These are phyloP conservation scores for Globisporangium nodosum DNA, from an alignment of 352 stramenopile species.

Conservation along the genomic window DNA sequence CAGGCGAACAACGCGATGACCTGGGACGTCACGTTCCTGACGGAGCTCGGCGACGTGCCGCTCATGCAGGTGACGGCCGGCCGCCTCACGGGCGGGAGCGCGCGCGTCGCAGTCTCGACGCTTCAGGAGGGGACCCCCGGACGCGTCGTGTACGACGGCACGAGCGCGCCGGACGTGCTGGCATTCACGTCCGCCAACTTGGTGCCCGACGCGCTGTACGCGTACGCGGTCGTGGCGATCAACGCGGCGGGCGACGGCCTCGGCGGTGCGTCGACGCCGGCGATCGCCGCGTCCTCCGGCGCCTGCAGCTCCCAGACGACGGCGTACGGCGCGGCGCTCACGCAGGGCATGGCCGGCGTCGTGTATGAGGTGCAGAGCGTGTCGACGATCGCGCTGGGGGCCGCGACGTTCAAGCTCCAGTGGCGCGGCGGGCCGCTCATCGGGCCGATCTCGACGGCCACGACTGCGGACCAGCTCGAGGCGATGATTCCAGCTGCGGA, in stretches of 20 bases:
- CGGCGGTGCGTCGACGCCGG: conserved; percentile 76
- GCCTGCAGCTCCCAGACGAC: conserved; percentile 83
- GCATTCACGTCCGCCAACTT: conserved; percentile 77
- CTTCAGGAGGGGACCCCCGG: conserved; percentile 86
- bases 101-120: conserved; percentile 68
- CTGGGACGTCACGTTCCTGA: conserved; percentile 92
- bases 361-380: conserved; percentile 96
- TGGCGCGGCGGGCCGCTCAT: conserved; percentile 32
- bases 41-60: conserved; percentile 91
- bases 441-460: conserved; percentile 34
- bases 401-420: conserved; percentile 45
- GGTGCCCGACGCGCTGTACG: conserved; percentile 88
- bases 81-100: conserved; percentile 66
- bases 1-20: conserved; percentile 56
- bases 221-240: conserved; percentile 90
- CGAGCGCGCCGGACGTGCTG: conserved; percentile 69
- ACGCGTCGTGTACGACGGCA: conserved; percentile 89
- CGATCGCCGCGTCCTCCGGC: conserved; percentile 90
- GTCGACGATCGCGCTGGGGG: conserved; percentile 28
- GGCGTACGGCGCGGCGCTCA: conserved; percentile 83
- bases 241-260: conserved; percentile 90
- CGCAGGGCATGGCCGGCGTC: conserved; percentile 89
- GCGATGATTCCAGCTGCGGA: conserved; percentile 27
- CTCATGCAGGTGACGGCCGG: conserved; percentile 88
- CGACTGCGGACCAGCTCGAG: conserved; percentile 35